These are phyloP conservation scores for Syncephalis plumigaleata DNA, from an alignment of 371 early-diverging fungal species.

Conservation along the genomic window DNA sequence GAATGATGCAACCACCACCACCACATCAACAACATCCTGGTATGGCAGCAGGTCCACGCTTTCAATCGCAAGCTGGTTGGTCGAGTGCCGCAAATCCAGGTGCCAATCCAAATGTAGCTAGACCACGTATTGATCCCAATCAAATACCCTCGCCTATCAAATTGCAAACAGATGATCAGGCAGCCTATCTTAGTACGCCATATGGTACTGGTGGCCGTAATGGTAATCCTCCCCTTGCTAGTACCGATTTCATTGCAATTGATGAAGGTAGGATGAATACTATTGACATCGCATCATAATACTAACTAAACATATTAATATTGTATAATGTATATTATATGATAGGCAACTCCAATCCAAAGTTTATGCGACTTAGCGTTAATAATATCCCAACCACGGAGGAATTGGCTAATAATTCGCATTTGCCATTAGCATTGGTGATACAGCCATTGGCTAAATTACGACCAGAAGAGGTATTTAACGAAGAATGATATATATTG, in stretches of 20 bases:
- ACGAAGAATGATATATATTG: constrained; percentile 9
- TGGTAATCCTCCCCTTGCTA: constrained; percentile 51
- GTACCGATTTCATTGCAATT: constrained; percentile 52
- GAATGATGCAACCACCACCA: neutral
- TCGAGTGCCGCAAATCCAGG: constrained; percentile 20
- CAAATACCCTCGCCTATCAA: constrained; percentile 83
- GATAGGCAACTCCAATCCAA: constrained; percentile 78
- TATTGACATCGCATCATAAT: no score
- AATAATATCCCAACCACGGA: constrained; percentile 64
- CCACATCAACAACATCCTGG: neutral
- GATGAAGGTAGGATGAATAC: constrained; percentile 52
- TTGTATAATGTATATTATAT: no score
- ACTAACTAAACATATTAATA: no score
- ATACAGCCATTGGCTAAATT: constrained; percentile 83
- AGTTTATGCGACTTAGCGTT: constrained; percentile 77
- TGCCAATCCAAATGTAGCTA: constrained; percentile 22
- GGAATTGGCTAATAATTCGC: constrained; percentile 52
- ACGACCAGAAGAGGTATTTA: constrained; percentile 39
- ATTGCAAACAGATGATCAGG: constrained; percentile 64
- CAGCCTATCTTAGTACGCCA: constrained; percentile 28
- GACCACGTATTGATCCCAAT: constrained; percentile 74
- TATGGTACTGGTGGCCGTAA: constrained; percentile 52
- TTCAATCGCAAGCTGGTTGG: no score
- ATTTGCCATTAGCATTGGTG: constrained; percentile 71
- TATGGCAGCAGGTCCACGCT: neutral